These are phyloP conservation scores for Boletus pseudopeckii DNA, from an alignment of 768 basidiomycete species.

Conservation along the genomic window DNA sequence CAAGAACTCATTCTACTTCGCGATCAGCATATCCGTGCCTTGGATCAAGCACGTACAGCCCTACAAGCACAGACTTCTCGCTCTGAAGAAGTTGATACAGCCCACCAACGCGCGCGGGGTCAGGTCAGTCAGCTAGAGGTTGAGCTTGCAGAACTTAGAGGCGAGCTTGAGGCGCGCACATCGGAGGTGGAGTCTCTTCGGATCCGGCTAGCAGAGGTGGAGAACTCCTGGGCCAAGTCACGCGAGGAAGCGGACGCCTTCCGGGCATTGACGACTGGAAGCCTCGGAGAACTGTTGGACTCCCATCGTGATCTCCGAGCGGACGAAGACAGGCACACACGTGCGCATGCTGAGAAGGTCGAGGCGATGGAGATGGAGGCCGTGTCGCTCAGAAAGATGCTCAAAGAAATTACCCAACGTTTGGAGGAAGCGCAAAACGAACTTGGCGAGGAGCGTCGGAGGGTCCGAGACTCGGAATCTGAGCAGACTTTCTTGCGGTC, in stretches of 20 bases:
- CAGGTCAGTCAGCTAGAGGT: conserved; percentile 68
- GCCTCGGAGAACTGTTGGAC: conserved; percentile 83
- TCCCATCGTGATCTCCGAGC: conserved; percentile 81
- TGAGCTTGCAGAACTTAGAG: conserved; percentile 74
- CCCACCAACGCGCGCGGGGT: conserved; percentile 67
- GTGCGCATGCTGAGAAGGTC: conserved; percentile 80
- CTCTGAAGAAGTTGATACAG: conserved; percentile 72
- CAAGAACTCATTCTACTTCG: conserved; percentile 67
- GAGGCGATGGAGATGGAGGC: conserved; percentile 78
- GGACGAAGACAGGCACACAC: conserved; percentile 73
- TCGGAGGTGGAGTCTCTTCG: conserved; percentile 71
- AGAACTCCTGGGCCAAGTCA: conserved; percentile 89
- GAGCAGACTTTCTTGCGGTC: conserved; percentile 64
- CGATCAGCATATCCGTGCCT: conserved; percentile 82
- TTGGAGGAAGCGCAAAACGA: conserved; percentile 66
- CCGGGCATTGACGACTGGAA: conserved; percentile 79
- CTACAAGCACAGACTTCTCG: conserved; percentile 73
- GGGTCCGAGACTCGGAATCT: conserved; percentile 58
- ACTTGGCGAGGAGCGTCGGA: conserved; percentile 64
- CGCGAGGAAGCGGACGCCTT: conserved; percentile 92
- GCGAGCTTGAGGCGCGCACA: conserved; percentile 74
- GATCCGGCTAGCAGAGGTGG: conserved; percentile 68
- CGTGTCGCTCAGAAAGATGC: conserved; percentile 69
- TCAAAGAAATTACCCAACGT: conserved; percentile 72
- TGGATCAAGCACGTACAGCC: conserved; percentile 82